Evolutionary conservation across 352 stramenopile genomes (phyloP).

Genomic region (Pythium scleroteichum): DNA sequence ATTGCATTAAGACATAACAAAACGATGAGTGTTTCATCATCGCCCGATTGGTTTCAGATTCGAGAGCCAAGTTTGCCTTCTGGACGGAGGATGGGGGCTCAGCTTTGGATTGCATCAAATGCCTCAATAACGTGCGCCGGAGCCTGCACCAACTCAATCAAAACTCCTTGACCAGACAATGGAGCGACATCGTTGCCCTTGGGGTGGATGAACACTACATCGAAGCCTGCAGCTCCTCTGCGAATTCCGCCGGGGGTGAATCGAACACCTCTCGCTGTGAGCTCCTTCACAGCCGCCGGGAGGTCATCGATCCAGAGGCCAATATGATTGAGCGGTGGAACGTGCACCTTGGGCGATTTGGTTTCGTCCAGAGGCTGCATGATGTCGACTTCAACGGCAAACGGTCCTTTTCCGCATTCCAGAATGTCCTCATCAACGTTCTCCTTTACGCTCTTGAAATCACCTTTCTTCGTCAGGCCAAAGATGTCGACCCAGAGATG

Average conservation of each 20-base stretch:
- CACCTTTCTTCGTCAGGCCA: conserved; percentile 65
- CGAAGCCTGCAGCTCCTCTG: conserved; percentile 95
- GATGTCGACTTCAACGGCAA: conserved; percentile 97
- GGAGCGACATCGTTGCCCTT: conserved; percentile 94
- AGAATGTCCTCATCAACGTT: conserved; percentile 99
- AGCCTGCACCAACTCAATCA: conserved; percentile 98
- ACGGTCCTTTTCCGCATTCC: conserved; percentile 87
- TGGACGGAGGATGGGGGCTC: not conserved
- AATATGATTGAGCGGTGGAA: conserved; percentile 97
- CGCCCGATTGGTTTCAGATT: too few relatives aligned
- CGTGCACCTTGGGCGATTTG: conserved; percentile 94
- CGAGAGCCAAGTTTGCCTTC: not conserved
- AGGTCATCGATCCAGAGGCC: conserved; percentile 98
- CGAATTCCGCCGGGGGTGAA: conserved; percentile 98
- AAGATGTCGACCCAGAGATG: conserved; percentile 87
- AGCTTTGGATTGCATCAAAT: conserved; percentile 32
- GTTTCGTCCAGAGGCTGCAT: conserved; percentile 96
- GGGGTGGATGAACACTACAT: conserved; percentile 99
- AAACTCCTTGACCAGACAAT: conserved; percentile 92
- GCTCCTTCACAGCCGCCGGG: conserved; percentile 88
- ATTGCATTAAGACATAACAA: too few relatives aligned
- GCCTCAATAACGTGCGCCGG: conserved; percentile 90
- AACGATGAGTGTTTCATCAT: too few relatives aligned
- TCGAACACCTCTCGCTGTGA: conserved; percentile 91
- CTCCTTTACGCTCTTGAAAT: conserved; percentile 88